Percentiles rank a stretch among this genome's conserved stretches.
Conservation (phyloP, 106 monocot species). For the Iris macrosiphon region DNA sequence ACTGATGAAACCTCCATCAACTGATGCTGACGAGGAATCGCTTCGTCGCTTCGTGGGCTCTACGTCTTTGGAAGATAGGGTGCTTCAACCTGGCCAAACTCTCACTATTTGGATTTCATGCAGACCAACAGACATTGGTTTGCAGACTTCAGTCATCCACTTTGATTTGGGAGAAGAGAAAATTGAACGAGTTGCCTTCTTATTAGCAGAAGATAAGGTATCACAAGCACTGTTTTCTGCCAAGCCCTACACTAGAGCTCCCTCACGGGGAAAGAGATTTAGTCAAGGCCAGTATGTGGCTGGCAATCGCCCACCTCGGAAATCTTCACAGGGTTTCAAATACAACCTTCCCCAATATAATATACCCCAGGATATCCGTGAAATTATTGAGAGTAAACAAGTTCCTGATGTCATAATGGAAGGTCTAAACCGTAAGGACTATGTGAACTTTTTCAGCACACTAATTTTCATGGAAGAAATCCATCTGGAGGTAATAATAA, state of each 20-base stretch:
- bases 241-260: slow-evolving; percentile 54
- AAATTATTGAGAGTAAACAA: slow-evolving; percentile 46
- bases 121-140: slow-evolving; percentile 74
- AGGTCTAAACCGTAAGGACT: slow-evolving; percentile 45
- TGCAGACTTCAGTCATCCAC: slow-evolving; percentile 75
- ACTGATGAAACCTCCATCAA: slow-evolving; percentile 68
- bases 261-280: slow-evolving; percentile 29
- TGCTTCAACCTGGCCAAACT: slow-evolving; percentile 66
- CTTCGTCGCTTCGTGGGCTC: slow-evolving; percentile 40
- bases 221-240: slow-evolving; percentile 60
- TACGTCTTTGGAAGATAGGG: slow-evolving; percentile 60
- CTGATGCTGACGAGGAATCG: slow-evolving; percentile 30
- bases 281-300: slow-evolving; percentile 39
- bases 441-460: slow-evolving; percentile 57
- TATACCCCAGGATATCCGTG: slow-evolving; percentile 58
- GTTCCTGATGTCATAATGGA: slow-evolving; percentile 55
- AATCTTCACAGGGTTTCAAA: slow-evolving; percentile 14
- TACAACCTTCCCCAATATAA: slow-evolving; percentile 39
- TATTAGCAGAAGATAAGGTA: slow-evolving; percentile 78
- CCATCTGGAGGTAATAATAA: slow-evolving; percentile 58
- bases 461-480: slow-evolving; percentile 92
- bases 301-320: slow-evolving; percentile 43
- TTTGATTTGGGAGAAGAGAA: slow-evolving; percentile 82
- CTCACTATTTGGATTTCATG: slow-evolving; percentile 86
- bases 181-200: slow-evolving; percentile 77